Conservation (phyloP, 371 early-diverging fungal species). For the Umbelopsis sp. region DNA sequence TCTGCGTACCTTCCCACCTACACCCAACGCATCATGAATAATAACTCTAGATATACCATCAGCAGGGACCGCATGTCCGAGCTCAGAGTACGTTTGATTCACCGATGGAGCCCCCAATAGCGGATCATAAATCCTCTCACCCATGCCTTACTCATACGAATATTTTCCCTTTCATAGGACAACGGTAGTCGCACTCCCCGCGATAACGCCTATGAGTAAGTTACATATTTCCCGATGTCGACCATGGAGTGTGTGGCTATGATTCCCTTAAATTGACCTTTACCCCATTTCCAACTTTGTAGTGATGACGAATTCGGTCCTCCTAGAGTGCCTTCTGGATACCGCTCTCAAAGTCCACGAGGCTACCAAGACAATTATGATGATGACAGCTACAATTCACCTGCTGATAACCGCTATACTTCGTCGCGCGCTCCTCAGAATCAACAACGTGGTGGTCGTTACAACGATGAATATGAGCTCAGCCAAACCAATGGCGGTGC, state of each 20-base stretch:
- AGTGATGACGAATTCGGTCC: constrained; percentile 38
- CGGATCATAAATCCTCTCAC: constrained; percentile 2
- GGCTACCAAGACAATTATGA: neutral
- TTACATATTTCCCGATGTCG: constrained; percentile 3
- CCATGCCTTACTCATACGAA: neutral
- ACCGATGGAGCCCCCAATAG: neutral
- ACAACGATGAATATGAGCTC: constrained; percentile 24
- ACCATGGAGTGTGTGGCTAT: neutral
- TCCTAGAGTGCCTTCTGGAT: constrained; percentile 31
- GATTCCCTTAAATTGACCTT: neutral
- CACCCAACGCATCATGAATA: neutral
- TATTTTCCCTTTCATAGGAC: neutral
- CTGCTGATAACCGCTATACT: constrained; percentile 19
- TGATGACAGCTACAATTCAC: constrained; percentile 7
- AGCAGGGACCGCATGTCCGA: constrained; percentile 17
- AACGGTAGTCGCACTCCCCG: neutral
- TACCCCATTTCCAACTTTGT: neutral
- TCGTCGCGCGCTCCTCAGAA: constrained; percentile 10
- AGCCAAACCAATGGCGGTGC: constrained; percentile 23
- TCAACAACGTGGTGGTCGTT: constrained; percentile 9
- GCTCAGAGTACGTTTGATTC: constrained; percentile 14
- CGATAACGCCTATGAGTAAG: constrained; percentile 11
- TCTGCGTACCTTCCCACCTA: neutral
- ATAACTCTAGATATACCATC: constrained; percentile 15
- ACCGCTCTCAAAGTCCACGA: constrained; percentile 20